phyloP scores from a whole-genome alignment of 2,329 filamentous ascomycete species.

The Seiridium cupressi region DNA sequence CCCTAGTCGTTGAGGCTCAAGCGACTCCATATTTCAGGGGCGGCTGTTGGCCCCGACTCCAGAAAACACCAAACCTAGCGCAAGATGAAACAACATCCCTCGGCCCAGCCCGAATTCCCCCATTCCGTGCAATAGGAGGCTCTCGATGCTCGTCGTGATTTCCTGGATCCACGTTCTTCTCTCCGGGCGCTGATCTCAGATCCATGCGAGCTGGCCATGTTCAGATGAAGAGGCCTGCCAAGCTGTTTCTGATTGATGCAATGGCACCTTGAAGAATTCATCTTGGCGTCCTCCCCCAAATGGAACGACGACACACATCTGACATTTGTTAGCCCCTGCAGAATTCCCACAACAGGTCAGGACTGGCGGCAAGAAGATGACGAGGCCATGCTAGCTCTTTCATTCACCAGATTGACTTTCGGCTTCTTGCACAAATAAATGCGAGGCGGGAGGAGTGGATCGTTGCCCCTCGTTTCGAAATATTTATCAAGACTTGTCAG shows the following conservation, averaged over 20 bases:
- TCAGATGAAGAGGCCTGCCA: constrained; percentile 8
- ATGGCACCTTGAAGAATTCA: not conserved
- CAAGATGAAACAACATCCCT: not conserved
- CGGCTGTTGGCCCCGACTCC: not conserved
- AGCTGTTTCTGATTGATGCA: constrained; percentile 6
- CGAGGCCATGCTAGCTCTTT: not conserved
- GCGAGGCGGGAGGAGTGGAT: no score
- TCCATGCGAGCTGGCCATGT: not conserved
- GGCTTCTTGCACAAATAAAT: not conserved
- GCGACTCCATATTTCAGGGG: not conserved
- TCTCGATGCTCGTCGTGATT: not conserved
- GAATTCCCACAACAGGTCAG: not conserved
- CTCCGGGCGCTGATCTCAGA: not conserved
- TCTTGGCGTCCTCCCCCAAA: not conserved
- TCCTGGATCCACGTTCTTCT: not conserved
- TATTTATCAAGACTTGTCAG: no score
- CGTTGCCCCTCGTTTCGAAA: no score
- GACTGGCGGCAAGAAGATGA: not conserved
- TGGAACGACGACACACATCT: no score
- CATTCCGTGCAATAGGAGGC: not conserved
- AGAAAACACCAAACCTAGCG: constrained; percentile 7
- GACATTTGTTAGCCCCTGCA: no score
- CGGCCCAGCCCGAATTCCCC: constrained; percentile 4
- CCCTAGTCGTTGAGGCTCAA: constrained; percentile 5
- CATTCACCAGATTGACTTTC: not conserved